phyloP scores from a whole-genome alignment of 352 stramenopile genomes.

The Pythium folliculosum region DNA sequence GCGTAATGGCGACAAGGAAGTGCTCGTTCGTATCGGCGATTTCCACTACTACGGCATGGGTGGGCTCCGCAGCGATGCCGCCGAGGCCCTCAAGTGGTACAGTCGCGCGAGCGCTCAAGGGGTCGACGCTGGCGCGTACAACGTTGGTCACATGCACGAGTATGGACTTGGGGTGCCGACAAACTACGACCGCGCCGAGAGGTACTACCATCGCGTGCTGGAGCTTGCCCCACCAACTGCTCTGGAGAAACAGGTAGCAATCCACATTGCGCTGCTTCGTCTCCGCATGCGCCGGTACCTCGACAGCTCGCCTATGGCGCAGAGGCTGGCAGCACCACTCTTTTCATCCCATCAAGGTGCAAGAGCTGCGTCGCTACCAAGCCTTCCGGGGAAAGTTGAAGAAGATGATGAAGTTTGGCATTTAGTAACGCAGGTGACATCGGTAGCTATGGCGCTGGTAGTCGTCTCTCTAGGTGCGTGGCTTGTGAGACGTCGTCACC shows the following conservation, averaged over 20 bases:
- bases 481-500: neutral
- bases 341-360: no score
- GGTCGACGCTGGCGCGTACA: slow-evolving; percentile 61
- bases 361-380: neutral
- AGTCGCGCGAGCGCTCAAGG: slow-evolving; percentile 67
- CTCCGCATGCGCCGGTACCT: slow-evolving; percentile 5
- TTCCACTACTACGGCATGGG: slow-evolving; percentile 74
- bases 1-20: slow-evolving; percentile 56
- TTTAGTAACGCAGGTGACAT: neutral
- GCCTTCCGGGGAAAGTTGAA: slow-evolving; percentile 1
- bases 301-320: neutral
- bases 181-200: slow-evolving; percentile 52
- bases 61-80: slow-evolving; percentile 34
- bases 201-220: slow-evolving; percentile 65
- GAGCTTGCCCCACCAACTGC: slow-evolving; percentile 40
- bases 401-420: neutral
- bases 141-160: slow-evolving; percentile 77
- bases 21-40: slow-evolving; percentile 71
- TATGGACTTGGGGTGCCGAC: slow-evolving; percentile 49
- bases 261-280: slow-evolving; percentile 19
- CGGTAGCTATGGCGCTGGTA: neutral
- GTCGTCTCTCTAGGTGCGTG: neutral
- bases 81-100: slow-evolving; percentile 64
- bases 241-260: slow-evolving; percentile 18
- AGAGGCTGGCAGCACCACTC: no score